Evolutionary conservation across 2,329 filamentous ascomycete genomes (phyloP), one percentile per base, ranked within the genome.

Genomic region (Alternaria brassicicola): DNA sequence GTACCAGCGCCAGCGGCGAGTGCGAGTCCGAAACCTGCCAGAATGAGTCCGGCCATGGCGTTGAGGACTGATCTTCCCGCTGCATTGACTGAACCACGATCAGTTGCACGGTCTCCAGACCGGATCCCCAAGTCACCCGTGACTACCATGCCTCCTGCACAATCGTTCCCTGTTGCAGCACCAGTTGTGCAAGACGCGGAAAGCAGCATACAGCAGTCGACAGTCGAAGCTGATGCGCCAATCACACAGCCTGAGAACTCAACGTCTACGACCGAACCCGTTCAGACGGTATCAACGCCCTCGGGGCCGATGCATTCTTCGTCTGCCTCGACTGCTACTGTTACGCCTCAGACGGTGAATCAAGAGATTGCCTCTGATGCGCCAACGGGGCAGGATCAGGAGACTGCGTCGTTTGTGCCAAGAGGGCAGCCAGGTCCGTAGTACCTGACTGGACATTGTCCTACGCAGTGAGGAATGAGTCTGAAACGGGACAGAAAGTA

Each of bases 51-150:
- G 15, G 43, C 59, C 4, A 56, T 53, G 45, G 49, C 46, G 9
- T 35, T 57, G 10, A 25, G 51, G 3, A 58, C 54, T 4, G 49
- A 61, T 52, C 54, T 63, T 8, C 61, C 61, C n/a, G 54, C 61
- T 49, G 61, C 61, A 12, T 30, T 63, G 41, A 58, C 55, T 13
- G 61, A 63, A 39, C 57, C 57, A 3, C 52, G 55, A 42, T 61
- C 57, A 9, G 52, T 63, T 19, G 61, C 61, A 12, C 54, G 54
- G 28, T 61, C 57, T 23, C 61, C 61, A 15, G 58, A 61, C 9
- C 33, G 57, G 43, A 54, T 25, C 25, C 26, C 52, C n/a, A 42
- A 35, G 39, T 57, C 55, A 38, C 36, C 30, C 6, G 15, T 56
- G 17, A 35, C 47, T 35, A 23, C 52, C 9, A 30, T 48, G 9